These are phyloP conservation scores for Achaetomium macrosporum DNA, from an alignment of 2,329 filamentous ascomycete genomes.

Conservation along the genomic window DNA sequence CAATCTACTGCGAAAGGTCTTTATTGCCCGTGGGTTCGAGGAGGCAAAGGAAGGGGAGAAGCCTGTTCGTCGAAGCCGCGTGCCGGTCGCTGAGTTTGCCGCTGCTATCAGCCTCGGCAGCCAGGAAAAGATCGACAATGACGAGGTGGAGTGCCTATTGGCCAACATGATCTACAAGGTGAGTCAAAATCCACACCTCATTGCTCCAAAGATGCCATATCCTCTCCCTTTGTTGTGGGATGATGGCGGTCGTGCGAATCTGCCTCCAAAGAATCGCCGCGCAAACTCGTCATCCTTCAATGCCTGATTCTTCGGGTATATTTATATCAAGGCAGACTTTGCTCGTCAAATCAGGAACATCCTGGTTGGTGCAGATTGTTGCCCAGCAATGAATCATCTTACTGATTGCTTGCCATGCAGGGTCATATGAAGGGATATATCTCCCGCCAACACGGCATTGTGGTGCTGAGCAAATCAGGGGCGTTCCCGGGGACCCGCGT, in stretches of 20 bases:
- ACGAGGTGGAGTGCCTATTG: conserved; percentile 92
- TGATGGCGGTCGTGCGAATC: neutral
- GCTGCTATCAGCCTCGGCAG: conserved; percentile 74
- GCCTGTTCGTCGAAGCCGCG: conserved; percentile 64
- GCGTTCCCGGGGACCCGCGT: conserved; percentile 89
- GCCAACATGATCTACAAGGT: conserved; percentile 99
- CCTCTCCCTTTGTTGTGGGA: neutral
- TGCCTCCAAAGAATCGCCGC: neutral
- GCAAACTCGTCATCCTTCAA: neutral
- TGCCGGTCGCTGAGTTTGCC: conserved; percentile 77
- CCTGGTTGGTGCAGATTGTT: conserved; percentile 12
- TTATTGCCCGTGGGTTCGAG: conserved; percentile 76
- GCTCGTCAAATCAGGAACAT: neutral
- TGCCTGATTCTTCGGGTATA: conserved; percentile 3
- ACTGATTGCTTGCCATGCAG: conserved; percentile 41
- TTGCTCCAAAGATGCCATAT: neutral
- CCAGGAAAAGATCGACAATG: conserved; percentile 64
- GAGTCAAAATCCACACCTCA: conserved; percentile 12
- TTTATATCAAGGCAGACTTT: conserved; percentile 13
- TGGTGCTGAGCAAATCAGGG: conserved; percentile 87
- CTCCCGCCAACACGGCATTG: conserved; percentile 77
- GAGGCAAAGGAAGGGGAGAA: conserved; percentile 61
- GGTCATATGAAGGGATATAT: conserved; percentile 98
- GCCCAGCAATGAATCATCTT: conserved; percentile 30
- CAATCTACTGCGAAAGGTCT: conserved; percentile 89